Conservation (phyloP, 768 basidiomycete genomes). For the Lentinus tigrinus region DNA sequence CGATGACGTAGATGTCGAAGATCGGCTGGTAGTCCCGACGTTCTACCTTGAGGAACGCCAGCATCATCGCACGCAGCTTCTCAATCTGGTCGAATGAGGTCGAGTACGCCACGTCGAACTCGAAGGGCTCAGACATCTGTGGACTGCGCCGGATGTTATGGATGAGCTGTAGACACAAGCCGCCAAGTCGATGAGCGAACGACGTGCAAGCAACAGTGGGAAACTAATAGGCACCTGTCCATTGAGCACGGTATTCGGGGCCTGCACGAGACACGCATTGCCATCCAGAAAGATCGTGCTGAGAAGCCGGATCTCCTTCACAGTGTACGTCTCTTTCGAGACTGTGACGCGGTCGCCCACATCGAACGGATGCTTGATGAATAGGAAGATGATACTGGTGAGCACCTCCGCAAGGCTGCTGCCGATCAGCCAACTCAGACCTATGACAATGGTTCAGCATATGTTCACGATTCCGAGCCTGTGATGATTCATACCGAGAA, state of each 20-base stretch:
- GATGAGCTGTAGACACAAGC: slow-evolving; percentile 50
- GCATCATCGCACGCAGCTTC: slow-evolving; percentile 72
- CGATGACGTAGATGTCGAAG: slow-evolving; percentile 72
- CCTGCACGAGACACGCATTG: slow-evolving; percentile 62
- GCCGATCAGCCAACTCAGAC: slow-evolving; percentile 87
- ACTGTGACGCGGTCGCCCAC: slow-evolving; percentile 72
- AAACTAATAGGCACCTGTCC: slow-evolving; percentile 48
- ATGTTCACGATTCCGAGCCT: neutral
- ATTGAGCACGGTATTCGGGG: slow-evolving; percentile 65
- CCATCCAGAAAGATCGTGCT: slow-evolving; percentile 70
- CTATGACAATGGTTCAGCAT: slow-evolving; percentile 30
- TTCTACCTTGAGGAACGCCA: slow-evolving; percentile 69
- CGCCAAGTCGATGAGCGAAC: neutral
- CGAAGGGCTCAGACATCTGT: slow-evolving; percentile 80
- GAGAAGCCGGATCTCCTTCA: slow-evolving; percentile 85
- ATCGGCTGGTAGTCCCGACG: slow-evolving; percentile 71
- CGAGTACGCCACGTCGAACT: slow-evolving; percentile 74
- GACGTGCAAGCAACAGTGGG: slow-evolving; percentile 12
- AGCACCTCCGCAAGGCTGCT: slow-evolving; percentile 77
- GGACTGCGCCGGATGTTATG: slow-evolving; percentile 72
- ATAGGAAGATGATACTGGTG: slow-evolving; percentile 86
- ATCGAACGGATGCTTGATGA: slow-evolving; percentile 84
- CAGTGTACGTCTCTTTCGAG: slow-evolving; percentile 59
- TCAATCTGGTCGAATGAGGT: slow-evolving; percentile 85
- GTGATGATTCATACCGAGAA: slow-evolving; percentile 38